Conservation (phyloP, 1,139 yeast species). For the Meyerozyma elateridarum region DNA sequence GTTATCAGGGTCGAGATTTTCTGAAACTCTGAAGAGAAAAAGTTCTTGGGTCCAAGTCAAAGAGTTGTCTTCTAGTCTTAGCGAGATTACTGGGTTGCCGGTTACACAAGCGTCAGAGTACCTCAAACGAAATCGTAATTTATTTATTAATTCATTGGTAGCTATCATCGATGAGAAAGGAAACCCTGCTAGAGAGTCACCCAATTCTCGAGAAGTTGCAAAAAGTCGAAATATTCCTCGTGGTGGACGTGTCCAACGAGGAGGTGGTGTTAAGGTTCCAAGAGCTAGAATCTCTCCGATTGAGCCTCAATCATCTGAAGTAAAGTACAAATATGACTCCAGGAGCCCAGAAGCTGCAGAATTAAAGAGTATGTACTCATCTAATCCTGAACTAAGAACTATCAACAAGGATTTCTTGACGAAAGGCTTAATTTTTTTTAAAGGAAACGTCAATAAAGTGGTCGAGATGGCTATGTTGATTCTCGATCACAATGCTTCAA, state of each 20-base stretch:
- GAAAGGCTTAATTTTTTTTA: conserved; percentile 32
- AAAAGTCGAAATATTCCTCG: conserved; percentile 10
- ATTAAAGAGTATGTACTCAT: conserved; percentile 19
- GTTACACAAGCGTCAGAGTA: background rate
- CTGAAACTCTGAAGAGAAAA: too few relatives aligned
- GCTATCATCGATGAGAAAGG: too few relatives aligned
- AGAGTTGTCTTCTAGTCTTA: background rate
- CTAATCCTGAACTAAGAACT: conserved; percentile 14
- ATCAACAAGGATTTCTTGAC: conserved; percentile 25
- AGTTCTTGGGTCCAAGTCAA: background rate
- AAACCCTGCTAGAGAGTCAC: too few relatives aligned
- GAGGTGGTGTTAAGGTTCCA: too few relatives aligned
- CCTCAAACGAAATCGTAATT: background rate
- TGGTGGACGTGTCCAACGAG: conserved; percentile 26
- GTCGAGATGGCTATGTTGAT: conserved; percentile 23
- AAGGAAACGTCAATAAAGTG: conserved; percentile 34
- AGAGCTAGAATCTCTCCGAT: conserved; percentile 4
- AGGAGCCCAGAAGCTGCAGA: conserved; percentile 15
- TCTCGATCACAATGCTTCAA: conserved; percentile 19
- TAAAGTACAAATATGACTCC: conserved; percentile 3
- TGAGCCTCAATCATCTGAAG: conserved; percentile 4
- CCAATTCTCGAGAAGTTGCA: too few relatives aligned
- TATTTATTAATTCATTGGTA: conserved; percentile 1
- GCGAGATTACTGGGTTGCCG: background rate
- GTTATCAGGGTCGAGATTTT: too few relatives aligned